Evolutionary conservation across 495 filamentous ascomycete genomes (phyloP), one percentile per base, ranked within the genome.

Genomic region (Talaromyces adpressus): DNA sequence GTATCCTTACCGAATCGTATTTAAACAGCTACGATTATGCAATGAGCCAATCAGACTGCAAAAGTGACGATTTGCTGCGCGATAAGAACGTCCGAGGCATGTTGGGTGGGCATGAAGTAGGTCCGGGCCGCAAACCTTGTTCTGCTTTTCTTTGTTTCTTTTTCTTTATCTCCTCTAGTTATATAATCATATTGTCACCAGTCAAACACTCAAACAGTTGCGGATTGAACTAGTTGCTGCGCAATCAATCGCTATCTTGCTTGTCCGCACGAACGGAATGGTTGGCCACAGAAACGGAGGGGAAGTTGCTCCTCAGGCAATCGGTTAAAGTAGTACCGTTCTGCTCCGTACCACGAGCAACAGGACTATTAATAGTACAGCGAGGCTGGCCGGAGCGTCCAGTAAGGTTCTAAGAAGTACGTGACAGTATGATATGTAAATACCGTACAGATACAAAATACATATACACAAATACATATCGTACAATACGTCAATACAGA

Each of bases 51-150:
- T 56, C 52, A 56, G 22, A 29, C 16, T 14, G n/a, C 23, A 27
- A 29, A 56, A 56, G 20, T 29, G 52, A 6, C 52, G 23, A 58
- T 36, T 36, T 36, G 14, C n/a, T 58, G 27, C 30, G 54, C 56
- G 56, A 58, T 58, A 58, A 58, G 56, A 58, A 57, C 54, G 54
- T 29, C 11, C 54, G 27, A 18, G n/a, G 45, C 2, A 49, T 20
- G 45, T 49, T 49, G 45, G 45, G 45, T 49, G 45, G 45, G 45
- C 18, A 20, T 20, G 18, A 54, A 25, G 51, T 54, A 54, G 56
- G 56, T 58, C 56, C 56, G 56, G 56, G 27, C 56, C 56, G 56
- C 56, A 36, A 58, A 58, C 56, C 30, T 58, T 58, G 56, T 34
- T 58, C 18, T 29, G 52, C 52, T 56, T 56, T 27, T 56, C 52